These are phyloP conservation scores for Phytophthora syringae DNA, from an alignment of 352 stramenopile genomes.

Conservation along the genomic window DNA sequence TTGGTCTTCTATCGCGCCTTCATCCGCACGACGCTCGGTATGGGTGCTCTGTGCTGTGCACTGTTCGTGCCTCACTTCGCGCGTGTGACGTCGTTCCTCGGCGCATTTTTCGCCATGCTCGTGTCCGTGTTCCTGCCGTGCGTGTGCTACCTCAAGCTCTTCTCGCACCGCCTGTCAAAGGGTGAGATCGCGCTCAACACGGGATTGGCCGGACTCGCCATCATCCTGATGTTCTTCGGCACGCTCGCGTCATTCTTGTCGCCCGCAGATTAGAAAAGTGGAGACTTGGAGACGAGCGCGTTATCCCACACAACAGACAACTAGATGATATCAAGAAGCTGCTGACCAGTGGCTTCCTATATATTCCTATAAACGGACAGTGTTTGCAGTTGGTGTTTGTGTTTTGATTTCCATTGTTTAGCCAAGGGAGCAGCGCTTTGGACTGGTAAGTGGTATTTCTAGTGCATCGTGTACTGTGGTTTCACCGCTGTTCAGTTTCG, in stretches of 20 bases:
- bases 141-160: slow-evolving; percentile 89
- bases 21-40: slow-evolving; percentile 66
- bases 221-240: slow-evolving; percentile 76
- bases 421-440: too few relatives aligned
- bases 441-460: background rate
- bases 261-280: slow-evolving; percentile 50
- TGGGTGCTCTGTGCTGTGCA: slow-evolving; percentile 61
- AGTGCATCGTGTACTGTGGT: background rate
- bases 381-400: slow-evolving; percentile 4
- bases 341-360: slow-evolving; percentile 17
- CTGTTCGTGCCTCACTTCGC: slow-evolving; percentile 87
- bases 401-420: background rate
- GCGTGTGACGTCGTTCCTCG: slow-evolving; percentile 83
- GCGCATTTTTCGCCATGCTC: slow-evolving; percentile 87
- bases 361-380: slow-evolving; percentile 30
- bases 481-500: slow-evolving; percentile 6
- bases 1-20: slow-evolving; percentile 66
- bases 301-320: slow-evolving; percentile 3
- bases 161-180: slow-evolving; percentile 50
- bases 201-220: slow-evolving; percentile 58
- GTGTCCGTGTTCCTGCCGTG: slow-evolving; percentile 86
- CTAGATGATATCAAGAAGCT: slow-evolving; percentile 29
- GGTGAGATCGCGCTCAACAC: slow-evolving; percentile 64
- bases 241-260: slow-evolving; percentile 84
- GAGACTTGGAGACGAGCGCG: background rate